Percentiles rank a stretch among this genome's conserved stretches.
phyloP scores from a whole-genome alignment of 2,329 filamentous ascomycete species.

The Trematosphaeria pertusa region DNA sequence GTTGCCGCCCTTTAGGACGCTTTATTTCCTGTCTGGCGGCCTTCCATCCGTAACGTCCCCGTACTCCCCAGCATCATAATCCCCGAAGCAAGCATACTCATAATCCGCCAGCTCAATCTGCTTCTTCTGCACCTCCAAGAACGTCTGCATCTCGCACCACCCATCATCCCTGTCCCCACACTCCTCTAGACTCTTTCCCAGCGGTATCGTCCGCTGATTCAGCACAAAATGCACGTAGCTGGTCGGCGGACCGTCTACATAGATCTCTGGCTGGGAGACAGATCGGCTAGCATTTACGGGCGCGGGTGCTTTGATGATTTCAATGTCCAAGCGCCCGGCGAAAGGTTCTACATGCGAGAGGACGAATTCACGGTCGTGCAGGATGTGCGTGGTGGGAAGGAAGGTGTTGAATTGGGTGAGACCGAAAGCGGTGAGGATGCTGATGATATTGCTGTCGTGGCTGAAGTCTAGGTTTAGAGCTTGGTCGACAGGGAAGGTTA shows the following conservation, averaged over 20 bases:
- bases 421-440: constrained; percentile 74
- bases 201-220: too few species aligned
- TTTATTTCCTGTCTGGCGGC: constrained; percentile 36
- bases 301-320: neutral
- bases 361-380: constrained; percentile 66
- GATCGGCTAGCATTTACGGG: neutral
- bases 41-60: constrained; percentile 60
- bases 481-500: constrained; percentile 77
- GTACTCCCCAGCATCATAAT: constrained; percentile 59
- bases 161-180: too few species aligned
- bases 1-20: neutral
- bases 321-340: neutral
- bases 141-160: constrained; percentile 76
- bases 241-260: too few species aligned
- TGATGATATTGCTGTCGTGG: constrained; percentile 77
- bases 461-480: constrained; percentile 78
- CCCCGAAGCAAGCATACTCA: constrained; percentile 70
- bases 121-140: constrained; percentile 65
- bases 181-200: too few species aligned
- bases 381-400: constrained; percentile 63
- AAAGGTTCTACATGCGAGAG: neutral
- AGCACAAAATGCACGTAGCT: too few species aligned
- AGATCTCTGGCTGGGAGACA: neutral
- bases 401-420: constrained; percentile 70
- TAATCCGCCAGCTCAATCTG: constrained; percentile 67